phyloP scores from a whole-genome alignment of 2,329 filamentous ascomycete genomes.

The Pseudogymnoascus sp. region DNA sequence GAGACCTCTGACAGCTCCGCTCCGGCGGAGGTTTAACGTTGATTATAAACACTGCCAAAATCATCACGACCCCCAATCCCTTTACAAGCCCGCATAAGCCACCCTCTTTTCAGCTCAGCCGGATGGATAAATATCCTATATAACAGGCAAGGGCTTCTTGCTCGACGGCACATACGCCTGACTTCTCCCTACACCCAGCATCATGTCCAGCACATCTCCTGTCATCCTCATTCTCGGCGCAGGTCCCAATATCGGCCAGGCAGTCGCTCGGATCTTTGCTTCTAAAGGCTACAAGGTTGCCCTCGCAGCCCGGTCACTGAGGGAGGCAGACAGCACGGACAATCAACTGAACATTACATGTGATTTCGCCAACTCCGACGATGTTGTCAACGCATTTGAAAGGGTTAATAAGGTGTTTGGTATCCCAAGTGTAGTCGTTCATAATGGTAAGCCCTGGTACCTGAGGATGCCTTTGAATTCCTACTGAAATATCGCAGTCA shows the following conservation, averaged over 20 bases:
- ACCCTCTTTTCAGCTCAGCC: too few species aligned
- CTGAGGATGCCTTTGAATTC: background rate
- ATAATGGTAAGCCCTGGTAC: conserved; percentile 29
- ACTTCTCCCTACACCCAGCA: too few species aligned
- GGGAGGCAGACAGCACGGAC: conserved; percentile 23
- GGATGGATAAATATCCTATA: too few species aligned
- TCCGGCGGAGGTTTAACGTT: background rate
- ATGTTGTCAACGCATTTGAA: conserved; percentile 32
- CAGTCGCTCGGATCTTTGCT: conserved; percentile 31
- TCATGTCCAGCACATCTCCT: background rate
- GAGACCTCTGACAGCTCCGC: background rate
- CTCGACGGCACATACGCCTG: too few species aligned
- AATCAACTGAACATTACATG: conserved; percentile 28
- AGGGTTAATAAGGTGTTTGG: conserved; percentile 30
- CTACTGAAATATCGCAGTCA: conserved; percentile 15
- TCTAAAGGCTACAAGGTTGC: conserved; percentile 36
- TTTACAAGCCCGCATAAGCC: too few species aligned
- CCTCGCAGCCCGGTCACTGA: conserved; percentile 27
- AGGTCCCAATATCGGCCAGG: conserved; percentile 33
- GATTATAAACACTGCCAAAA: too few species aligned
- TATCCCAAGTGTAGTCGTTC: conserved; percentile 38
- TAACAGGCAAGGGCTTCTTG: too few species aligned
- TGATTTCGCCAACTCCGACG: conserved; percentile 32
- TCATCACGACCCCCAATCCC: too few species aligned
- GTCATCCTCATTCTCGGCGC: conserved; percentile 35